Base-by-base conservation (phyloP, 106 monocot genomes). In the Triglochin maritima region DNA sequence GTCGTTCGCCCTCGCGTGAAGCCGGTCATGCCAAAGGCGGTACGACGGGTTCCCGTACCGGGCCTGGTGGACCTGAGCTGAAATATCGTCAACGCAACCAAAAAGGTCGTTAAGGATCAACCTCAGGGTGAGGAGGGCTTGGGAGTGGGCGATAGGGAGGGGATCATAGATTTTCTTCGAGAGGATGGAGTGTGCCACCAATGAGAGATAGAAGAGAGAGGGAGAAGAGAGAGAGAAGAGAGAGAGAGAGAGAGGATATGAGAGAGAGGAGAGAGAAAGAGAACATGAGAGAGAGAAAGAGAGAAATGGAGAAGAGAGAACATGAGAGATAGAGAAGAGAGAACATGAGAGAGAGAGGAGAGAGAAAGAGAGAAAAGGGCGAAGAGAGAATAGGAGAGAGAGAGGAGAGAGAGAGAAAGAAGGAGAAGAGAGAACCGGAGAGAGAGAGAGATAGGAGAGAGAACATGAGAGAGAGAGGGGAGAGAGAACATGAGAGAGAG, bases 1-100 rank as follows among this genome's bases (percentile, higher is more conserved):
- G 71, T 44, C 74, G 50, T 4, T 55, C 51, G 4, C 75, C 74
- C 9, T 71, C 56, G 12, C 66, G 61, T 46, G 63, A 9, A n/a
- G 85, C 29, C 76, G 64, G 2, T 80, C 79, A 73, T 91, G 79
- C 88, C 88, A 98, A 49, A 58, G 47, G 45, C 96, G 81, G 78
- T 74, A 98, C n/a, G 96, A 83, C 10, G 96, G 96, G 81, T 98
- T 91, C 5, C 96, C 96, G 56, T 98, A 98, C 50, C 96, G 83
- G 47, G 72, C 64, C 15, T 77, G 46, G 51, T 91, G 91, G 11
- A 83, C 84, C 42, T 77, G 73, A 0, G 84, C 91, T 14, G 87
- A 82, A 41, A 81, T 81, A 41, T 78, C 61, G 59, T 84, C 88
- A 47, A 80, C 67, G 78, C 80, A 82, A 9, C 4, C 7, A 58